A percentile compares a stretch with the other conserved stretches of the same genome.
Evolutionary conservation across 192 early-diverging fungal species (phyloP).

Genomic region (Coemansia sp.): DNA sequence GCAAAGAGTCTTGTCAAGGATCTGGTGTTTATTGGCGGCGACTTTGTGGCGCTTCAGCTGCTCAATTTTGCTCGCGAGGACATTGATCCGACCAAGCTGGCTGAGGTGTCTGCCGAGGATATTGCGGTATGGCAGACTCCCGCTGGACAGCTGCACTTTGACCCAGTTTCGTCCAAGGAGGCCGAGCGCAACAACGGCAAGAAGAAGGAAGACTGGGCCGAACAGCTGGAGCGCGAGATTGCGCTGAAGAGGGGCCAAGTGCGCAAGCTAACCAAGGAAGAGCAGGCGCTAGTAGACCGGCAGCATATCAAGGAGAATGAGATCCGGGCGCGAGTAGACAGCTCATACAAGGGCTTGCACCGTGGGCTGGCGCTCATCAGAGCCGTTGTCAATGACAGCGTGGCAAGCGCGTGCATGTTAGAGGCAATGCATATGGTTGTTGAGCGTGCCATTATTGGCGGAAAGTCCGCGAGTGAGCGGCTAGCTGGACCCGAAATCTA

Average conservation of each 20-base stretch:
- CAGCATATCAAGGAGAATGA: constrained; percentile 73
- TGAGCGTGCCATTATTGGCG: constrained; percentile 50
- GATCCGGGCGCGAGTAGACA: constrained; percentile 69
- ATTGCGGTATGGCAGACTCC: constrained; percentile 43
- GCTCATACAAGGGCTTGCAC: constrained; percentile 54
- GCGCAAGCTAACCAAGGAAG: constrained; percentile 59
- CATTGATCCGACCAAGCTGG: constrained; percentile 32
- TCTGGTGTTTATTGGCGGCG: constrained; percentile 40
- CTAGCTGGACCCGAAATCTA: constrained; percentile 61
- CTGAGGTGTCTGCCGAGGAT: constrained; percentile 28
- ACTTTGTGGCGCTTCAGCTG: constrained; percentile 39
- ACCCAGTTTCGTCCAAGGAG: constrained; percentile 30
- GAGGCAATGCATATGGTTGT: constrained; percentile 61
- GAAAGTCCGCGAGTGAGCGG: constrained; percentile 25
- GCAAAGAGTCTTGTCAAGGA: constrained; percentile 30
- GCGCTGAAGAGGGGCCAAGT: constrained; percentile 26
- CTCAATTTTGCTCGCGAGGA: constrained; percentile 23
- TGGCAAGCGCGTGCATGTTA: constrained; percentile 62
- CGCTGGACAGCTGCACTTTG: constrained; percentile 30
- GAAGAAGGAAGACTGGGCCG: constrained; percentile 48
- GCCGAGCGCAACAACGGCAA: constrained; percentile 3
- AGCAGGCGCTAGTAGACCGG: constrained; percentile 69
- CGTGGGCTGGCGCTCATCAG: constrained; percentile 68
- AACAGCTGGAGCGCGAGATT: constrained; percentile 36
- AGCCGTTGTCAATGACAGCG: constrained; percentile 63